Conservation (phyloP, 768 basidiomycete species). For the Mrakia blollopis region DNA sequence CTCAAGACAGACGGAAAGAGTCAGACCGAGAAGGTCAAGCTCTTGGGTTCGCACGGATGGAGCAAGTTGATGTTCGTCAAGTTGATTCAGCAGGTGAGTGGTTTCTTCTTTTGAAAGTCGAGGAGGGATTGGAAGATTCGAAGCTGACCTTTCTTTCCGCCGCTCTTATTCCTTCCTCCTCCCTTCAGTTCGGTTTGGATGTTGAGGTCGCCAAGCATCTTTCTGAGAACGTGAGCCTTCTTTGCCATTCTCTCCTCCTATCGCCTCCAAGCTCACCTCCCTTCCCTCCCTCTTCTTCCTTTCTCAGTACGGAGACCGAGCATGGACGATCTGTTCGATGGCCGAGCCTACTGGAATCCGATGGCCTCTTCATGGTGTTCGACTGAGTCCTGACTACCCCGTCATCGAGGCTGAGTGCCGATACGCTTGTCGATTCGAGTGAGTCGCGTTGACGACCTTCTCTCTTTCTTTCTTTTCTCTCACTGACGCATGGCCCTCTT, state of each 20-base stretch:
- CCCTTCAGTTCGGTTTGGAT: constrained; percentile 71
- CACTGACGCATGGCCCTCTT: not conserved
- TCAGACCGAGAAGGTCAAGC: constrained; percentile 70
- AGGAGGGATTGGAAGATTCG: not conserved
- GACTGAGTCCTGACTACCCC: constrained; percentile 66
- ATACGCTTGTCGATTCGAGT: constrained; percentile 78
- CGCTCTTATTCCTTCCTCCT: not conserved
- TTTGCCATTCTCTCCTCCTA: not conserved
- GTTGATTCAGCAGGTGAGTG: constrained; percentile 75
- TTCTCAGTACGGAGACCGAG: constrained; percentile 75
- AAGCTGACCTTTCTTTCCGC: not conserved
- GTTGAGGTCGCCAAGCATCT: constrained; percentile 90
- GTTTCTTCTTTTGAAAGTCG: not conserved
- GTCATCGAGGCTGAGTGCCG: constrained; percentile 91
- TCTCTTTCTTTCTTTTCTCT: not conserved
- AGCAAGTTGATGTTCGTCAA: constrained; percentile 94
- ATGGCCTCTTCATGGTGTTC: constrained; percentile 82
- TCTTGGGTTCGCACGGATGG: constrained; percentile 93
- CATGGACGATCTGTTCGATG: constrained; percentile 85
- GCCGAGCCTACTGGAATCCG: constrained; percentile 67
- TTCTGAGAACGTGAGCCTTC: constrained; percentile 55
- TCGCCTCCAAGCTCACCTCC: not conserved
- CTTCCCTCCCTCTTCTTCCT: not conserved
- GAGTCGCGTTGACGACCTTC: not conserved
- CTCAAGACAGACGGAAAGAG: constrained; percentile 61